These are phyloP conservation scores for Onygenales sp. DNA, from an alignment of 2,329 filamentous ascomycete genomes.

Conservation along the genomic window DNA sequence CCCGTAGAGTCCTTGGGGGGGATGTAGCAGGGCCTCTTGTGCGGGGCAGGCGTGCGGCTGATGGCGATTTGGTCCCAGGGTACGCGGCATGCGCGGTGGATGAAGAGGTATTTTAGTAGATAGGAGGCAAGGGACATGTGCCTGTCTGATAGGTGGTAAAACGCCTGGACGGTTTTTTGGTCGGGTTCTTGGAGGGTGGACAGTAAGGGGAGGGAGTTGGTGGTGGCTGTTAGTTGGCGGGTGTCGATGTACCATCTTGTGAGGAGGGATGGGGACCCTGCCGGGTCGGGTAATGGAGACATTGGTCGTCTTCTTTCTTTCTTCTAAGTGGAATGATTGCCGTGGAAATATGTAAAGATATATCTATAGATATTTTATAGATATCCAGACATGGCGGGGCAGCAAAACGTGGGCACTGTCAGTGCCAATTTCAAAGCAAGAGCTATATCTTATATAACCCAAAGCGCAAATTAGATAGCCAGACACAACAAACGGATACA, in stretches of 20 bases:
- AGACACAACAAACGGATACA: no score
- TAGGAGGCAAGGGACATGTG: constrained; percentile 53
- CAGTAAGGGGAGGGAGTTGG: constrained; percentile 28
- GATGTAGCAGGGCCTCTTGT: constrained; percentile 45
- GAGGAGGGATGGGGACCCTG: constrained; percentile 15
- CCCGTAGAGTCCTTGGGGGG: constrained; percentile 16
- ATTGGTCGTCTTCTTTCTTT: constrained; percentile 1
- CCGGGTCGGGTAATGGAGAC: constrained; percentile 3
- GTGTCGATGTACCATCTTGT: constrained; percentile 37
- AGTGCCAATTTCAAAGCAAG: no score
- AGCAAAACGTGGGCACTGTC: no score
- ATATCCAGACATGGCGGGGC: no score
- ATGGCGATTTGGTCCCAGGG: constrained; percentile 50
- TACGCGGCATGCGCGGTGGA: constrained; percentile 44
- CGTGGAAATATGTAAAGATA: not conserved
- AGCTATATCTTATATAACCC: no score
- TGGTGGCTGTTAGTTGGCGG: constrained; percentile 22
- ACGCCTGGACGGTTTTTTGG: constrained; percentile 39
- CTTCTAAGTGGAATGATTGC: not conserved
- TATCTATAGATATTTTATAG: not conserved
- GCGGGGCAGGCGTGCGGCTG: constrained; percentile 40
- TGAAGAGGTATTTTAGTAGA: constrained; percentile 52
- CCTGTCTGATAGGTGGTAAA: constrained; percentile 46
- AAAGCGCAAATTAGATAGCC: no score
- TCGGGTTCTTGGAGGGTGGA: constrained; percentile 36